Percentiles rank a stretch among this genome's conserved stretches.
Conservation (phyloP, 352 stramenopile genomes). For the Pythium vanterpoolii region DNA sequence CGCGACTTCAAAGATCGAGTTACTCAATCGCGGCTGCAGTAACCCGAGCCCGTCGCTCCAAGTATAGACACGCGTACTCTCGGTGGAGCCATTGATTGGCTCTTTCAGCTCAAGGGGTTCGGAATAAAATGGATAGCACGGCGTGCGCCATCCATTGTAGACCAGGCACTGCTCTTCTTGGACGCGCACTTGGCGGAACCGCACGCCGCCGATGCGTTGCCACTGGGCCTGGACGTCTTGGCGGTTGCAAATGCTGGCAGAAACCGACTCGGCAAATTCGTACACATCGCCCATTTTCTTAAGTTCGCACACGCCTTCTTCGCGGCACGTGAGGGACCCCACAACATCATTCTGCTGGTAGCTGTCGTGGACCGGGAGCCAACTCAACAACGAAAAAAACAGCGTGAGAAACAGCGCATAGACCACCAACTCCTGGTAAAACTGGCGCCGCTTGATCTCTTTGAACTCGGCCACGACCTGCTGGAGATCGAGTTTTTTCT, state of each 20-base stretch:
- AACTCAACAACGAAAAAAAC: conserved; percentile 75
- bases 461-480: conserved; percentile 81
- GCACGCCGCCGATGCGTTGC: conserved; percentile 71
- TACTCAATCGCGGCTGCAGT: conserved; percentile 53
- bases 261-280: conserved; percentile 57
- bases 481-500: conserved; percentile 84
- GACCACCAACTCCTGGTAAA: conserved; percentile 87
- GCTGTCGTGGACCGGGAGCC: conserved; percentile 77
- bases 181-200: conserved; percentile 82
- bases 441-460: conserved; percentile 82
- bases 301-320: conserved; percentile 78
- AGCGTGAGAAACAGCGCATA: conserved; percentile 77
- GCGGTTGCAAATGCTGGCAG: conserved; percentile 47
- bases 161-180: conserved; percentile 67
- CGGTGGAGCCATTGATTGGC: conserved; percentile 31
- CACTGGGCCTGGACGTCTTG: conserved; percentile 64
- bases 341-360: conserved; percentile 87
- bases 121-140: conserved; percentile 77
- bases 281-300: conserved; percentile 79
- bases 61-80: conserved; percentile 43
- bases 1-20: conserved; percentile 43
- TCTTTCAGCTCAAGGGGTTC: conserved; percentile 46
- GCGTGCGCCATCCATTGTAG: conserved; percentile 49
- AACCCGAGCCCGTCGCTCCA: conserved; percentile 66
- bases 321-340: conserved; percentile 65